These are phyloP conservation scores for Suhomyces emberorum DNA, from an alignment of 805 yeast species.

Conservation along the genomic window DNA sequence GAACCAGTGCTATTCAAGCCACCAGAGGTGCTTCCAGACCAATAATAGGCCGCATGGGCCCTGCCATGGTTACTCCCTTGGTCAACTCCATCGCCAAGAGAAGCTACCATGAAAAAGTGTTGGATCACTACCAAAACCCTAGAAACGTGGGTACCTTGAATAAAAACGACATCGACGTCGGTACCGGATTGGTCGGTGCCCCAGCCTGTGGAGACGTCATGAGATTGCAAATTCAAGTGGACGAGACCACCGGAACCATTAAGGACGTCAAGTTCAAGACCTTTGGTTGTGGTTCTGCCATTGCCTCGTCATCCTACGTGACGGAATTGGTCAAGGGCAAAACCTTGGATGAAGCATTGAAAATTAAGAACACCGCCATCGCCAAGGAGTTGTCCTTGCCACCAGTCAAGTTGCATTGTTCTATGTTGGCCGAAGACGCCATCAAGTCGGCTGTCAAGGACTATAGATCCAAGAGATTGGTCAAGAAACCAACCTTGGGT, in stretches of 20 bases:
- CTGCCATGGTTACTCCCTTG: conserved; percentile 8
- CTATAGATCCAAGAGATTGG: conserved; percentile 75
- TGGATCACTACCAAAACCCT: conserved; percentile 95
- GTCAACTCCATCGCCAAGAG: conserved; percentile 12
- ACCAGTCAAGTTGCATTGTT: conserved; percentile 95
- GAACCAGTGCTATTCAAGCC: conserved; percentile 10
- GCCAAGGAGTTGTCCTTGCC: conserved; percentile 94
- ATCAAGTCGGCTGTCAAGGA: conserved; percentile 96
- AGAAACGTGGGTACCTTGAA: conserved; percentile 94
- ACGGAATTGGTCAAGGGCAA: conserved; percentile 95
- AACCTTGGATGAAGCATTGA: conserved; percentile 88
- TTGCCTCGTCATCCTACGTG: conserved; percentile 92
- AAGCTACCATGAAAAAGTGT: conserved; percentile 85
- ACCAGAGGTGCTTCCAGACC: conserved; percentile 5
- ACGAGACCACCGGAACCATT: conserved; percentile 84
- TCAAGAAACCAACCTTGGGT: conserved; percentile 56
- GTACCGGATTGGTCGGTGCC: conserved; percentile 97
- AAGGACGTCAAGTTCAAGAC: conserved; percentile 97
- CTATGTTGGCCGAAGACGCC: conserved; percentile 99
- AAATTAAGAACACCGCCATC: conserved; percentile 88
- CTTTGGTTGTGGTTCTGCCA: conserved; percentile 98
- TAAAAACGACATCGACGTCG: conserved; percentile 71
- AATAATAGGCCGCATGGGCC: conserved; percentile 3
- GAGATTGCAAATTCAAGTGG: conserved; percentile 93
- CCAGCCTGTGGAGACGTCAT: conserved; percentile 99